Evolutionary conservation across 2,329 filamentous ascomycete species (phyloP).

Genomic region (Paecilomyces sp.): DNA sequence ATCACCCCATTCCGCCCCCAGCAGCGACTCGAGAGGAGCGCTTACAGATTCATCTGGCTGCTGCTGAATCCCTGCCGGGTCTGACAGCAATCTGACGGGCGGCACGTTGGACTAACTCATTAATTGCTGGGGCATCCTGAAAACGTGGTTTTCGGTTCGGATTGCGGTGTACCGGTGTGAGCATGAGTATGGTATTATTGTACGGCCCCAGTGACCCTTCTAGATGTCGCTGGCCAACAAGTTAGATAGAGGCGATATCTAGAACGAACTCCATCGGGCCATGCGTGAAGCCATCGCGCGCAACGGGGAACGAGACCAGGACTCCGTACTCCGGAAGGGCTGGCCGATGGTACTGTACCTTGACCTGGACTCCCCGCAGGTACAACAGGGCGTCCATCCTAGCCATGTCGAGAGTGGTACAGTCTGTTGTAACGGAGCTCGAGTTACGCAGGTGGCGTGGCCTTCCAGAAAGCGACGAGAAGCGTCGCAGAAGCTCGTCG

Average conservation of each 20-base stretch:
- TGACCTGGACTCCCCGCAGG: not conserved
- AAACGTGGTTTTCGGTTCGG: not conserved
- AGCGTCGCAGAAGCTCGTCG: not conserved
- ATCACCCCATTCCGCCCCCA: not conserved
- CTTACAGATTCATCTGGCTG: not conserved
- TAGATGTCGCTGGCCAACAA: too few species aligned
- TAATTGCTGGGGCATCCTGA: not conserved
- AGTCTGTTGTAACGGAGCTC: conserved; percentile 1
- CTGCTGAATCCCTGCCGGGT: not conserved
- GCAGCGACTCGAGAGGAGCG: not conserved
- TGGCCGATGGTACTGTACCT: not conserved
- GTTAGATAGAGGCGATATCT: too few species aligned
- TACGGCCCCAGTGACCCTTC: too few species aligned
- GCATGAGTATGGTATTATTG: not conserved
- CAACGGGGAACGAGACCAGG: not conserved
- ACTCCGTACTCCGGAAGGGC: not conserved
- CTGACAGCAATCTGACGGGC: not conserved
- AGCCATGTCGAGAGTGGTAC: not conserved
- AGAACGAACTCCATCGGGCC: not conserved
- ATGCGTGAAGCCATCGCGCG: too few species aligned
- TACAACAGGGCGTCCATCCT: not conserved
- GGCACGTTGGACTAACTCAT: not conserved
- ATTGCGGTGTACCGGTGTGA: not conserved
- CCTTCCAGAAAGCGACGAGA: not conserved
- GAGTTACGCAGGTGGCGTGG: conserved; percentile 1